These are phyloP conservation scores for Aquilaria agallochum DNA, from an alignment of 441 rosid genomes.

Conservation along the genomic window DNA sequence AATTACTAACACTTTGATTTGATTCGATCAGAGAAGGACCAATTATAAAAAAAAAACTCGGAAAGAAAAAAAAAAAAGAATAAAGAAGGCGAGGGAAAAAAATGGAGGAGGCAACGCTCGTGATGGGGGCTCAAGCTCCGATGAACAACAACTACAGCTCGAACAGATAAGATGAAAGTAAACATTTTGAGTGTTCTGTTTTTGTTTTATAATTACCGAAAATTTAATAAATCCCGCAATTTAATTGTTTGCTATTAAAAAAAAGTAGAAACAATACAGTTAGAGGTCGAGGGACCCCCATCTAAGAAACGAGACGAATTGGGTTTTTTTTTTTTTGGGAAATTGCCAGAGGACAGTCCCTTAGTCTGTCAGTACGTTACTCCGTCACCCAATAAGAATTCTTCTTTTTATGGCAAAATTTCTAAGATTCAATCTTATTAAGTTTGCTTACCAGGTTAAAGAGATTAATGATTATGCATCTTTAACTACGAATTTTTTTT, in stretches of 20 bases:
- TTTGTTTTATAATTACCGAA: no score
- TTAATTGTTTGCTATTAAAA: no score
- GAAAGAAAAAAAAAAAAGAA: background rate
- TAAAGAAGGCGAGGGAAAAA: no score
- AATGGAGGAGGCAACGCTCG: constrained; percentile 21
- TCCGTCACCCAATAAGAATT: no score
- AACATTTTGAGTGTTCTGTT: background rate
- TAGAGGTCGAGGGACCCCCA: no score
- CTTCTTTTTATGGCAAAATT: background rate
- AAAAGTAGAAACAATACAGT: no score
- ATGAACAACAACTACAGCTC: constrained; percentile 34
- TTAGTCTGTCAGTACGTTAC: background rate
- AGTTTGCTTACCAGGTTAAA: constrained; percentile 12
- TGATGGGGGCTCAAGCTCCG: constrained; percentile 50
- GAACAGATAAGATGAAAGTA: constrained; percentile 33
- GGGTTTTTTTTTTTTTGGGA: background rate
- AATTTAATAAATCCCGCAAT: no score
- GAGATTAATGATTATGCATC: no score
- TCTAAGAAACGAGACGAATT: no score
- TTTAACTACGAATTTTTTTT: no score
- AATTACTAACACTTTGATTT: constrained; percentile 25
- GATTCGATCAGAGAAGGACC: background rate
- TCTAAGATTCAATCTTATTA: constrained; percentile 1
- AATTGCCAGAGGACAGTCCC: background rate
- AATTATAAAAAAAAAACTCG: background rate